phyloP scores from a whole-genome alignment of 1,284 basidiomycete species.

The Marasmius tenuissimus region DNA sequence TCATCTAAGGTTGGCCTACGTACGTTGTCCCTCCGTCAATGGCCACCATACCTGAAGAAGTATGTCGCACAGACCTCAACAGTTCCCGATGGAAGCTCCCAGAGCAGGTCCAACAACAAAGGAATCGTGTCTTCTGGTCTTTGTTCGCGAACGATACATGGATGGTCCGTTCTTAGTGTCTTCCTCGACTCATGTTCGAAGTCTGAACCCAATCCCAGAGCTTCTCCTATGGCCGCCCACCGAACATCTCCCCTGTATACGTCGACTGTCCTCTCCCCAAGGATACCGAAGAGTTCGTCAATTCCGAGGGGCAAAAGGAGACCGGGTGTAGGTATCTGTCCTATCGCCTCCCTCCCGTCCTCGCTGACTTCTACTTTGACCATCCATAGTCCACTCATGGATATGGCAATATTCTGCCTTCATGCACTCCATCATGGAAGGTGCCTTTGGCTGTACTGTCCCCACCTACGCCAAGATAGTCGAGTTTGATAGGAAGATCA shows the following conservation, averaged over 20 bases:
- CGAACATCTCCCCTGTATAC: slow-evolving; percentile 51
- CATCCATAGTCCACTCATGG: slow-evolving; percentile 53
- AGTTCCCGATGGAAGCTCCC: slow-evolving; percentile 57
- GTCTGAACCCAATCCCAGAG: slow-evolving; percentile 39
- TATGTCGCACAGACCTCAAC: slow-evolving; percentile 52
- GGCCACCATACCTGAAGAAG: background rate
- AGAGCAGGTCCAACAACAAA: slow-evolving; percentile 41
- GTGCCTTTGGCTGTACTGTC: slow-evolving; percentile 53
- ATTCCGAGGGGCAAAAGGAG: slow-evolving; percentile 38
- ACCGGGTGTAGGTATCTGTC: slow-evolving; percentile 47
- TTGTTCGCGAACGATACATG: slow-evolving; percentile 58
- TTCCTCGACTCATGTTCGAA: background rate
- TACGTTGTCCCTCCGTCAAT: slow-evolving; percentile 32
- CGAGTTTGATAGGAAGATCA: slow-evolving; percentile 48
- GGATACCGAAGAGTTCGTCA: slow-evolving; percentile 39
- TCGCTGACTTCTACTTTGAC: background rate
- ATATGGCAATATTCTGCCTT: slow-evolving; percentile 51
- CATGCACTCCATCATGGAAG: slow-evolving; percentile 49
- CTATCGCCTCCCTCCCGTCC: background rate
- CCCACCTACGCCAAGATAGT: slow-evolving; percentile 49
- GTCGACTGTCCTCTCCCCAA: slow-evolving; percentile 55
- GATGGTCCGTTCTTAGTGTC: slow-evolving; percentile 40
- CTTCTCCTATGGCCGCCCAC: slow-evolving; percentile 61
- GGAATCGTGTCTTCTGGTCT: slow-evolving; percentile 65
- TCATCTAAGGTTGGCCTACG: slow-evolving; percentile 62